Conservation (phyloP, 108 stramenopile genomes). For the Pseudonitzschia delicatissima region DNA sequence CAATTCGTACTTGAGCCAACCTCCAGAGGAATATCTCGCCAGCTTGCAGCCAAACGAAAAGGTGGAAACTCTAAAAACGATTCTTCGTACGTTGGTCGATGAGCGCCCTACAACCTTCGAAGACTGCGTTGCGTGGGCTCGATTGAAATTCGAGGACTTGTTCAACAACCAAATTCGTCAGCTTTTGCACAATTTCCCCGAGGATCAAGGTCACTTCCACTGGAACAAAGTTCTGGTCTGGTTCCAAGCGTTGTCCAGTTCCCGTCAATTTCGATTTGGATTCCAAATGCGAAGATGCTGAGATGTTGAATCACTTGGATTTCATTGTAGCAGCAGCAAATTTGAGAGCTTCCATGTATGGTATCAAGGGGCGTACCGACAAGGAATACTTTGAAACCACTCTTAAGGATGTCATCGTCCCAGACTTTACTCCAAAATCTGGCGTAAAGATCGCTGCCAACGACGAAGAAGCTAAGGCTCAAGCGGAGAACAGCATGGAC, state of each 20-base stretch:
- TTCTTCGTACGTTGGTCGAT: constrained; percentile 80
- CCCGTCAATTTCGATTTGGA: constrained; percentile 82
- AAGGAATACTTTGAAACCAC: constrained; percentile 68
- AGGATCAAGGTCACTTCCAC: constrained; percentile 88
- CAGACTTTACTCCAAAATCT: constrained; percentile 89
- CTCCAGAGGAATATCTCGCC: constrained; percentile 75
- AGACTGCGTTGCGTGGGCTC: constrained; percentile 94
- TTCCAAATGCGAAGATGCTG: constrained; percentile 80
- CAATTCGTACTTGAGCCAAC: constrained; percentile 83
- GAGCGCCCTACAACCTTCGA: constrained; percentile 87
- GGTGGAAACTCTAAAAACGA: constrained; percentile 80
- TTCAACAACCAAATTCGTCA: constrained; percentile 96
- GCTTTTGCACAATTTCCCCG: constrained; percentile 94
- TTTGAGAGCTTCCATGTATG: constrained; percentile 91
- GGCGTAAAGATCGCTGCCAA: constrained; percentile 97
- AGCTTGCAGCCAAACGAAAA: constrained; percentile 88
- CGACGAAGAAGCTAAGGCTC: constrained; percentile 86
- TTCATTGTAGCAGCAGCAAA: constrained; percentile 94
- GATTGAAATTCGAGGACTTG: constrained; percentile 90
- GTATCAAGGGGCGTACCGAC: constrained; percentile 84
- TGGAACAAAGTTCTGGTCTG: constrained; percentile 94
- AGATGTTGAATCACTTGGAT: constrained; percentile 90
- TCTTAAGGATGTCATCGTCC: constrained; percentile 88
- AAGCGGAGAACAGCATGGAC: constrained; percentile 32
- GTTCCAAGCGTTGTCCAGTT: constrained; percentile 93